Evolutionary conservation across 176 grass and related monocot species (phyloP).

Genomic region (Calamus simplicifolius): DNA sequence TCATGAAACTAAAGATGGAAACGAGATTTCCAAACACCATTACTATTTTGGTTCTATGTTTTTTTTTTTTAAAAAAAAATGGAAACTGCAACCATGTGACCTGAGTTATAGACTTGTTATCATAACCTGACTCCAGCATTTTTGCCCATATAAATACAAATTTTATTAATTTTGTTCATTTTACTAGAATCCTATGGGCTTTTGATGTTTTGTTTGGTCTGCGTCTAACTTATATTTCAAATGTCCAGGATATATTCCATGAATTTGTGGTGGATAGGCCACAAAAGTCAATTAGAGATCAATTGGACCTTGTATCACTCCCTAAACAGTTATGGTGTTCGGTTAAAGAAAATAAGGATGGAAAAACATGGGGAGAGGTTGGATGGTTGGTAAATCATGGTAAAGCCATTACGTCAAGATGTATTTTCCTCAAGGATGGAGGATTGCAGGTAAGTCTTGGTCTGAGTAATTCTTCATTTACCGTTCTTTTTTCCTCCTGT

Average conservation of each 20-base stretch:
- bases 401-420: slow-evolving; percentile 59
- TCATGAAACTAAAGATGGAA: no score
- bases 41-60: no score
- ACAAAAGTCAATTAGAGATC: slow-evolving; percentile 28
- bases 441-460: slow-evolving; percentile 46
- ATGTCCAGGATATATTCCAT: slow-evolving; percentile 39
- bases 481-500: background rate
- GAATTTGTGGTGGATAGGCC: slow-evolving; percentile 32
- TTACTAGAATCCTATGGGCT: no score
- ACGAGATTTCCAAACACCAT: no score
- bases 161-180: no score
- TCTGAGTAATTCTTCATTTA: no score
- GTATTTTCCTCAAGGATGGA: slow-evolving; percentile 44
- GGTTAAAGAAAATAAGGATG: slow-evolving; percentile 30
- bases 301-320: slow-evolving; percentile 36
- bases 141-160: no score
- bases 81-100: no score
- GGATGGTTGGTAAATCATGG: slow-evolving; percentile 55
- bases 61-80: no score
- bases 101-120: no score
- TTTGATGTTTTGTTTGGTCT: no score
- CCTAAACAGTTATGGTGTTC: slow-evolving; percentile 74
- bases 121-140: no score
- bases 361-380: slow-evolving; percentile 55
- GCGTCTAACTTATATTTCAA: background rate